These are phyloP conservation scores for Xylaria multiplex DNA, from an alignment of 2,329 filamentous ascomycete species.

Conservation along the genomic window DNA sequence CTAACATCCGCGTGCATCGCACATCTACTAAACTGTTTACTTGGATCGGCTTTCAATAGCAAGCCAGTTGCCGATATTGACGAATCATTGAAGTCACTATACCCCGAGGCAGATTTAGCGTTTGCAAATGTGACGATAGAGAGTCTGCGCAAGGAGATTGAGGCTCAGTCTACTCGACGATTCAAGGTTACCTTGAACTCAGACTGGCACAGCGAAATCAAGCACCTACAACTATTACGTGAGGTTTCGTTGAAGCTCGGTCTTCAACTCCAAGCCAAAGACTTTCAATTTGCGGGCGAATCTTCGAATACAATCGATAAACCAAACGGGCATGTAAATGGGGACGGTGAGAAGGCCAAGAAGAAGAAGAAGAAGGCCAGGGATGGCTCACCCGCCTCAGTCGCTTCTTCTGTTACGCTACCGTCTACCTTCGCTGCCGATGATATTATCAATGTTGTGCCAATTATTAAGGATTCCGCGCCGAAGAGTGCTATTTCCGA, in stretches of 20 bases:
- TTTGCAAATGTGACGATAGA: conserved; percentile 84
- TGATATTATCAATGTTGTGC: conserved; percentile 92
- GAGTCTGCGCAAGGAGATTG: conserved; percentile 73
- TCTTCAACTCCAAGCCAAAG: conserved; percentile 83
- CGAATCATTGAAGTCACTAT: conserved; percentile 76
- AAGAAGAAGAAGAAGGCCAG: conserved; percentile 71
- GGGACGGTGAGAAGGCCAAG: conserved; percentile 62
- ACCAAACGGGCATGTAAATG: conserved; percentile 55
- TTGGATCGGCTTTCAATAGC: conserved; percentile 80
- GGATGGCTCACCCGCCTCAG: conserved; percentile 62
- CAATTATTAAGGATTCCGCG: conserved; percentile 91
- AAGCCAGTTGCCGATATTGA: conserved; percentile 83
- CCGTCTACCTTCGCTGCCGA: conserved; percentile 78
- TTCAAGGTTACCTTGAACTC: conserved; percentile 79
- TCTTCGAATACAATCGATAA: conserved; percentile 49
- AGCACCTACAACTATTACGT: conserved; percentile 84
- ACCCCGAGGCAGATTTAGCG: conserved; percentile 81
- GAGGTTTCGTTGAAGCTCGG: conserved; percentile 91
- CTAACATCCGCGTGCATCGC: conserved; percentile 83
- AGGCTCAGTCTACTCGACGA: conserved; percentile 75
- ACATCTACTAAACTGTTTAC: conserved; percentile 92
- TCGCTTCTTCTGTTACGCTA: conserved; percentile 54
- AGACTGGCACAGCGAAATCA: conserved; percentile 74
- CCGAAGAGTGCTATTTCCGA: conserved; percentile 92
- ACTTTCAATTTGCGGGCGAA: conserved; percentile 71